Percentiles rank a stretch among this genome's conserved stretches.
Conservation (phyloP, 2,329 filamentous ascomycete species). For the Berkeleyomyces rouxiae region DNA sequence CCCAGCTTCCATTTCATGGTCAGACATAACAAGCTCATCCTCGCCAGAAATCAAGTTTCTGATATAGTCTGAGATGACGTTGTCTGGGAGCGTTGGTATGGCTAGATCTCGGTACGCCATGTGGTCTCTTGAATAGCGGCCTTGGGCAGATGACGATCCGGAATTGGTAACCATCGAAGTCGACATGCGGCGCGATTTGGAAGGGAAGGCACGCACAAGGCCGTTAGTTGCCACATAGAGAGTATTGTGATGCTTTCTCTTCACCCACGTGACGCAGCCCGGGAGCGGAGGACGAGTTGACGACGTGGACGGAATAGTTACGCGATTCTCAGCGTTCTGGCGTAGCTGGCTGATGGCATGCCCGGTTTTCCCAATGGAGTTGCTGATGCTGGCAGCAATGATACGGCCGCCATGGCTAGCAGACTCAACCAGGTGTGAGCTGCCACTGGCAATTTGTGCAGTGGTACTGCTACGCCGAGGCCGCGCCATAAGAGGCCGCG, state of each 20-base stretch:
- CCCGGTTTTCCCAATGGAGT: slow-evolving; percentile 58
- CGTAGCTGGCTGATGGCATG: slow-evolving; percentile 52
- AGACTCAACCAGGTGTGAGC: slow-evolving; percentile 25
- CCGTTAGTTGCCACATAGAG: slow-evolving; percentile 51
- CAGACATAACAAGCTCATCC: slow-evolving; percentile 36
- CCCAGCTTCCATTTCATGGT: slow-evolving; percentile 35
- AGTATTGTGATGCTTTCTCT: slow-evolving; percentile 41
- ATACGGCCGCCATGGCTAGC: slow-evolving; percentile 55
- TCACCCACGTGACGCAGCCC: slow-evolving; percentile 49
- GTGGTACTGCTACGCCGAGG: slow-evolving; percentile 24
- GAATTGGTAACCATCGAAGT: slow-evolving; percentile 25
- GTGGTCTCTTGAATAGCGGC: slow-evolving; percentile 21
- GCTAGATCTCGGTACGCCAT: slow-evolving; percentile 49
- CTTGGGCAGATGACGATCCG: neutral
- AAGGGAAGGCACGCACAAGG: slow-evolving; percentile 47
- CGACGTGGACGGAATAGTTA: slow-evolving; percentile 44
- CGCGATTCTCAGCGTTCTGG: slow-evolving; percentile 58
- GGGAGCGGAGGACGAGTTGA: slow-evolving; percentile 32
- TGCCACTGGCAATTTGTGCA: neutral
- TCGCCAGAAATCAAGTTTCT: slow-evolving; percentile 15
- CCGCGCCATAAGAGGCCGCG: slow-evolving; percentile 40
- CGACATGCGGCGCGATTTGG: slow-evolving; percentile 37
- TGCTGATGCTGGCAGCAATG: slow-evolving; percentile 56
- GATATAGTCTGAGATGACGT: slow-evolving; percentile 21
- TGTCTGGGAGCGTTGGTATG: slow-evolving; percentile 45